Base-by-base conservation (phyloP, 2,329 filamentous ascomycete genomes). In the Ophiocordyceps robertsii region DNA sequence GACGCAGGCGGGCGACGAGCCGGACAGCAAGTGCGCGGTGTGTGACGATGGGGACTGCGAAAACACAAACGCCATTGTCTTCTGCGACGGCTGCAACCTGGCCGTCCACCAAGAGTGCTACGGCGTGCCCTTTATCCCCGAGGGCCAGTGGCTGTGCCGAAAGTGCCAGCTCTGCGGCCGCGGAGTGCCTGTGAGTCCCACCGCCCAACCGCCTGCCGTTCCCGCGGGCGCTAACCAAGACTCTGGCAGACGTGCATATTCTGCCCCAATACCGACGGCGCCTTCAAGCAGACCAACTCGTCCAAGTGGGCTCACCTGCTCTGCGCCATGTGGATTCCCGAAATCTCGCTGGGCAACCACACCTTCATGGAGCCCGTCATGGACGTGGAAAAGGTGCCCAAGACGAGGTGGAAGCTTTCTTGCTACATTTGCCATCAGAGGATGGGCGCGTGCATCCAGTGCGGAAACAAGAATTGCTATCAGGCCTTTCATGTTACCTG, bases 41-140 rank as follows among this genome's bases (percentile, higher is more conserved):
- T 98, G 92, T 59, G 92, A 98, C 57, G 92, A 98, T 56, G 92
- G 92, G n/a, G 92, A 98, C 57, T 98, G 92, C 57, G 92, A 98
- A 64, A 98, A 98, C 61, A 93, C 92, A 19, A 98, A 98, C 57
- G 92, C 92, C 1, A 98, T 98, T 55, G 92, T 98, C 19, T 98
- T 98, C 58, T 98, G 92, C 59, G 92, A 98, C 58, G 92, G 92
- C 3, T 98, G 92, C 63, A 93, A 98, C 62, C 69, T 98, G 41
- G 92, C 92, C 4, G 92, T 98, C 10, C 92, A 98, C 62, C 92
- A 98, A 61, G 92, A 98, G 66, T 98, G 92, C 63, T 98, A 98
- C 58, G 92, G 92, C 43, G 92, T 98, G 38, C 92, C 92, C 1
- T 98, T 95, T 61, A 98, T 98, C 50, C 92, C 92, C 2, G 92